Conservation (phyloP, 108 stramenopile genomes). For the Skeletonema menzelii region DNA sequence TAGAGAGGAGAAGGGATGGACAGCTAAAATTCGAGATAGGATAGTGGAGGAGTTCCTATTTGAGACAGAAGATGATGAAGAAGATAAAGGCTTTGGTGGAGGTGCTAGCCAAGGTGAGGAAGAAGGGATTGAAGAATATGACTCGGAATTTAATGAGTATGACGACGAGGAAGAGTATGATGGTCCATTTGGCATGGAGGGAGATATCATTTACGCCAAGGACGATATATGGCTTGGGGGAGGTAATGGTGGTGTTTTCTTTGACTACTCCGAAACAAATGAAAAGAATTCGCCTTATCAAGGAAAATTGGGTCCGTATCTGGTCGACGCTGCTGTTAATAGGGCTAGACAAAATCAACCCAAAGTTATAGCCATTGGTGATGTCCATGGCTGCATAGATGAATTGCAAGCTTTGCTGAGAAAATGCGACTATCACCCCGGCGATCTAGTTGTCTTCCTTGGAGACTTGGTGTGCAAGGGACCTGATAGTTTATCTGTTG, state of each 20-base stretch:
- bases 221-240: constrained; percentile 76
- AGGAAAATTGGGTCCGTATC: constrained; percentile 67
- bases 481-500: constrained; percentile 80
- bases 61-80: constrained; percentile 68
- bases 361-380: constrained; percentile 84
- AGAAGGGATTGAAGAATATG: constrained; percentile 16
- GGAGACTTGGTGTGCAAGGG: constrained; percentile 95
- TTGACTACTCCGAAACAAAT: constrained; percentile 66
- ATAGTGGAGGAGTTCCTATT: constrained; percentile 82
- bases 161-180: constrained; percentile 44
- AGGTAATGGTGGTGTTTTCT: constrained; percentile 69
- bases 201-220: constrained; percentile 47
- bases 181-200: constrained; percentile 64
- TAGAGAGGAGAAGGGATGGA: constrained; percentile 66
- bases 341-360: constrained; percentile 75
- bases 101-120: constrained; percentile 15
- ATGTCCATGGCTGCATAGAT: constrained; percentile 85
- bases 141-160: constrained; percentile 10
- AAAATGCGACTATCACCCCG: constrained; percentile 43
- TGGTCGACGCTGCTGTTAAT: constrained; percentile 71
- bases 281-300: constrained; percentile 54
- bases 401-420: constrained; percentile 66
- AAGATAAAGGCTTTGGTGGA: constrained; percentile 26
- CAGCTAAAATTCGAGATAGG: constrained; percentile 59
- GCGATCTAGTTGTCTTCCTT: constrained; percentile 72